Evolutionary conservation across 164 flowering plant genomes (phyloP).

Genomic region (Tetracentron sinense): DNA sequence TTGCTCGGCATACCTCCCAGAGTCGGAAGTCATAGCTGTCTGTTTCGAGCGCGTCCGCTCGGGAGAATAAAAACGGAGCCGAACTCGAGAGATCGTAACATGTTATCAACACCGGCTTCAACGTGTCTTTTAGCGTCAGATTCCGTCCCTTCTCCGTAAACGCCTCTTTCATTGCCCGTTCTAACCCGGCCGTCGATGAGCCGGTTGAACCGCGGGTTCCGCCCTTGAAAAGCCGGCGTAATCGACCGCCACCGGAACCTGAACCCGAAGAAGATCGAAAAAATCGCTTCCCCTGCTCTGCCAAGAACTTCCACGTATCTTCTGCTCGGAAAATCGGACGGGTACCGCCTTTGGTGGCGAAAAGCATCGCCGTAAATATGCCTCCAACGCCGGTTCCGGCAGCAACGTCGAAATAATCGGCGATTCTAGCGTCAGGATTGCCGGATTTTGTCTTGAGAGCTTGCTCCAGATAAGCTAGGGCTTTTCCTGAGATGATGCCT

Average conservation of each 20-base stretch:
- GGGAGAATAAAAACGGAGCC: constrained; percentile 86
- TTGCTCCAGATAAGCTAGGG: constrained; percentile 71
- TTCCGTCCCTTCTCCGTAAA: constrained; percentile 41
- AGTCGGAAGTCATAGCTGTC: constrained; percentile 79
- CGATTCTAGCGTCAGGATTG: constrained; percentile 74
- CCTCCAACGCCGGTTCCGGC: constrained; percentile 93
- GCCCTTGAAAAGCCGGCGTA: constrained; percentile 32
- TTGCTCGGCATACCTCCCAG: constrained; percentile 90
- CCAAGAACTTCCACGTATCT: constrained; percentile 76
- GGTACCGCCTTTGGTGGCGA: constrained; percentile 43
- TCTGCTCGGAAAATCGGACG: constrained; percentile 70
- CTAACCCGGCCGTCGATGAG: constrained; percentile 38
- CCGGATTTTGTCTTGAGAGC: constrained; percentile 69
- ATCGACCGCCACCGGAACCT: constrained; percentile 19
- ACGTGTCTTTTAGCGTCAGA: constrained; percentile 72
- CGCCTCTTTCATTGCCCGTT: constrained; percentile 54
- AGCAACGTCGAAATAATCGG: constrained; percentile 90
- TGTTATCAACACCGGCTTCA: constrained; percentile 87
- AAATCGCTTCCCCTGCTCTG: constrained; percentile 47
- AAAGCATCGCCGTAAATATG: constrained; percentile 85
- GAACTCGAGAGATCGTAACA: constrained; percentile 86
- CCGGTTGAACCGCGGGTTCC: constrained; percentile 14
- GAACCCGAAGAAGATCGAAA: constrained; percentile 25
- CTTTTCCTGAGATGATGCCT: constrained; percentile 71
- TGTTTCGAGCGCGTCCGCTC: constrained; percentile 88